These are phyloP conservation scores for Cladorrhinum samala DNA, from an alignment of 495 filamentous ascomycete species.

Conservation along the genomic window DNA sequence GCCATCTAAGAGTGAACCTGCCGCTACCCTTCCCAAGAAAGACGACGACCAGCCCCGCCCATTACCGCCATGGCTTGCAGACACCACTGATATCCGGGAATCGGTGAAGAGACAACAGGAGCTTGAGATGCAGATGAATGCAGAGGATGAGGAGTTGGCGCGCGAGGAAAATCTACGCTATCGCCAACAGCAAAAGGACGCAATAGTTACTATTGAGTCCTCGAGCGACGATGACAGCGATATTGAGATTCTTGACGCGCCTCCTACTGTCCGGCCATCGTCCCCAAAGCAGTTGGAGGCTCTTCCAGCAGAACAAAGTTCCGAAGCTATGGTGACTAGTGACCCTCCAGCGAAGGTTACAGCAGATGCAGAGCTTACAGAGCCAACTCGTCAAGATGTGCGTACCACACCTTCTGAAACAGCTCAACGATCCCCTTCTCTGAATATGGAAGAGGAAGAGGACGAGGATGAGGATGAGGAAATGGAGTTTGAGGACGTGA, in stretches of 20 bases:
- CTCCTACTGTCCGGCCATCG: slow-evolving; percentile 17
- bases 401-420: background rate
- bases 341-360: background rate
- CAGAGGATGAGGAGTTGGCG: slow-evolving; percentile 47
- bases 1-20: background rate
- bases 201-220: slow-evolving; percentile 39
- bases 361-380: background rate
- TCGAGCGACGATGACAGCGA: slow-evolving; percentile 45
- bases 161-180: slow-evolving; percentile 39
- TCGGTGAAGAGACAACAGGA: slow-evolving; percentile 42
- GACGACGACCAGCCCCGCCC: slow-evolving; percentile 51
- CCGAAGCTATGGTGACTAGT: background rate
- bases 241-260: slow-evolving; percentile 50
- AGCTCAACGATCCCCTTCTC: background rate
- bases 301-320: slow-evolving; percentile 10
- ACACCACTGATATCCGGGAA: slow-evolving; percentile 47
- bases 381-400: background rate
- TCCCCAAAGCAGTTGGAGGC: slow-evolving; percentile 7
- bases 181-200: slow-evolving; percentile 22
- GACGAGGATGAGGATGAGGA: slow-evolving; percentile 25
- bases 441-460: background rate
- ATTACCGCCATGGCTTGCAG: slow-evolving; percentile 83
- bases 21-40: slow-evolving; percentile 20
- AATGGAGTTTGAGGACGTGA: slow-evolving; percentile 35
- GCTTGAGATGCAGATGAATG: slow-evolving; percentile 40